These are phyloP conservation scores for Solanum hybrid DNA, from an alignment of 305 asterid species.

Conservation along the genomic window DNA sequence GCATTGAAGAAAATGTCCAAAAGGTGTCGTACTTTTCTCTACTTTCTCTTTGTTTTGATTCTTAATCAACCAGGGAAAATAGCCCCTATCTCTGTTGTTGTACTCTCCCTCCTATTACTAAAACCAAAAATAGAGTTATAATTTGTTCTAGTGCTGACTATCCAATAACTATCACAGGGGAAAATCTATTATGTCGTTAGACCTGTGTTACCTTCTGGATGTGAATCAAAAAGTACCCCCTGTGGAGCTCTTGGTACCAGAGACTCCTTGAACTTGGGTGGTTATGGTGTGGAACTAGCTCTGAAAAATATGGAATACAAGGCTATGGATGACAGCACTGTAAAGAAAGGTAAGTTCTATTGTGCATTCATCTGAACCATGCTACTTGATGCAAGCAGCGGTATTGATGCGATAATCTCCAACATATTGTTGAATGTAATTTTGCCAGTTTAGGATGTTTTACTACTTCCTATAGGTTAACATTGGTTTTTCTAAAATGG, in stretches of 20 bases:
- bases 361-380: conserved; percentile 5
- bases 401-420: not conserved
- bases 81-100: not conserved
- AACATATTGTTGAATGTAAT: not conserved
- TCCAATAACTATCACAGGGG: conserved; percentile 39
- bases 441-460: not conserved
- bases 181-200: conserved; percentile 76
- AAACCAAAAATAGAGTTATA: not conserved
- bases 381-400: not conserved
- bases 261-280: conserved; percentile 79
- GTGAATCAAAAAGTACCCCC: conserved; percentile 59
- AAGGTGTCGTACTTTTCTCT: not conserved
- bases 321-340: conserved; percentile 90
- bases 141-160: not conserved
- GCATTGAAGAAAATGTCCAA: not conserved
- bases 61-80: not conserved
- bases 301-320: conserved; percentile 98
- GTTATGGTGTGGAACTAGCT: conserved; percentile 99
- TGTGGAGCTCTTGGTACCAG: conserved; percentile 89
- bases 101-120: not conserved
- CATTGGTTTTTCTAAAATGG: not conserved
- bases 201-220: conserved; percentile 84
- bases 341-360: conserved; percentile 58
- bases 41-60: not conserved
- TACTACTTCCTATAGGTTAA: not conserved